Base-by-base conservation (phyloP, 164 flowering plant species). In the Liquidambar formosana region DNA sequence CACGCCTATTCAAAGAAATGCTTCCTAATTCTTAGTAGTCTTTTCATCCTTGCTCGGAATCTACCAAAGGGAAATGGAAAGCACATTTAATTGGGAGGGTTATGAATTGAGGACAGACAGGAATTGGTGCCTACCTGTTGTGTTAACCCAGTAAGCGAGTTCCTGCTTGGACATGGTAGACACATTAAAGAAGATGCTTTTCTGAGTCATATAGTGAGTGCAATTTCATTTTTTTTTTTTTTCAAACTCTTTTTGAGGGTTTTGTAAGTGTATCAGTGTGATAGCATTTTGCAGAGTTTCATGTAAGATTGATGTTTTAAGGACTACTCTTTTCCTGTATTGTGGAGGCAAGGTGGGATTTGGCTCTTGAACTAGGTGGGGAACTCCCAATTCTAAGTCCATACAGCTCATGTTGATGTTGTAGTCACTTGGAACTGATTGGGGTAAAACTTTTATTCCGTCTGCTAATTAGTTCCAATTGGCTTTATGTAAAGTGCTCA, bases 1-100 rank as follows among this genome's bases (percentile, higher is more conserved):
- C 98, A 4, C 92, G 91, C 21, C 33, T 93, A 26, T 93, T 82
- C 83, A 91, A 83, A 76, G 69, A 82, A 69, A 71, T 65, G 45
- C 26, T 56, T 28, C 53, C 63, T 25, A 72, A 47, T 73, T 53
- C 74, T 15, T 56, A 65, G 28, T 70, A 67, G 71, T 47, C 14
- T 9, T 6, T 52, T 16, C 28, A 27, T 21, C 43, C 14, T 54
- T 60, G 57, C 14, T 28, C 41, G 49, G 43, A 9, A 23, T 51
- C 15, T 38, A 44, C 25, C 52, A 14, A 15, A 58, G 33, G 44
- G 26, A 65, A 28, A 38, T 33, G 64, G 26, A n/a, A 3, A 22
- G n/a, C 45, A 18, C 45, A 5, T 13, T 9, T 22, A 28, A 18
- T 16, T 26, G 22, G 65, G 14, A 11, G 48, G 56, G 13, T 13